Base-by-base conservation (phyloP, 1,284 basidiomycete genomes). In the Sanghuangporus sanghuang region DNA sequence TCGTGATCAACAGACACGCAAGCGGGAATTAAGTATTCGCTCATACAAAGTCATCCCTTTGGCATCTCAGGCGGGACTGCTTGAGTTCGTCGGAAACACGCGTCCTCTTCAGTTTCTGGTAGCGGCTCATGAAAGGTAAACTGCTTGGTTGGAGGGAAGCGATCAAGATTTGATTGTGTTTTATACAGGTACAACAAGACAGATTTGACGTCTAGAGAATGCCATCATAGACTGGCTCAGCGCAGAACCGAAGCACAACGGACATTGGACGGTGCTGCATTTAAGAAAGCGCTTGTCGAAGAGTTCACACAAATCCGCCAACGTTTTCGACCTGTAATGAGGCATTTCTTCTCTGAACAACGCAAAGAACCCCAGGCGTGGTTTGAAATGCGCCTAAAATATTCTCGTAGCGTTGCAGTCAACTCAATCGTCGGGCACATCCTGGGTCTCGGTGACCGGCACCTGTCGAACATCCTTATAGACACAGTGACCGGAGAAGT, bases 381-480 rank as follows among this genome's bases (percentile, higher is more conserved):
- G 96, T 98, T 96, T 71, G 82, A 87, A n/a, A 96, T 91, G 87
- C 85, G 95, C 21, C 77, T 98, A 14, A 89, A 87, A 69, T 99
- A 98, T 74, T 87, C 90, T 0, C 85, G 97, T 40, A 96, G 93
- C 71, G 91, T 96, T 9, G 96, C 96, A 4, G 93, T 93, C 0
- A 95, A 89, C 6, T 96, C 94, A 11, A 97, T 99, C 66, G 92
- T 98, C 11, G 97, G 96, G 0, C 92, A 97, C 72, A 80, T 98
- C 53, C 79, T 98, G 18, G 96, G 96, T 2, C 80, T 99, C 0
- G 96, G 96, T 0, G 96, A 99, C 73, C 85, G 96, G 16, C 96
- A 99, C 73, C 84, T 86, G 6, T 92, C 90, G 46, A 99, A 99
- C 74, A 97, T 99, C 68, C 80, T 99, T 52, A 80, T 99, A 63